These are phyloP conservation scores for Arthrobotrys sinensis DNA, from an alignment of 2,329 filamentous ascomycete genomes.

Conservation along the genomic window DNA sequence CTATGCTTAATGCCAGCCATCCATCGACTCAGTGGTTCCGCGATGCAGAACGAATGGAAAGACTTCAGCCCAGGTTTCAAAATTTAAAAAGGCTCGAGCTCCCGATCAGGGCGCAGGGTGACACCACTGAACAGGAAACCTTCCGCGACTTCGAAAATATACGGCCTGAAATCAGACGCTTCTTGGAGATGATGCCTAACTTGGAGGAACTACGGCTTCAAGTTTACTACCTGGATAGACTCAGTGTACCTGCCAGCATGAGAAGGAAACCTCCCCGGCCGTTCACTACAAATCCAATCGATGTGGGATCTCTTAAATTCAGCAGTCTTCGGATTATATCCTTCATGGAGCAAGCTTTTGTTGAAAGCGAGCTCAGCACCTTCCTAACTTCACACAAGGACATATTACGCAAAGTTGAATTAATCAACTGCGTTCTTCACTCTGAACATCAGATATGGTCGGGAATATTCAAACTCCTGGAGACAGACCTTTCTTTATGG, in stretches of 20 bases:
- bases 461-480: conserved; percentile 21
- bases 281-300: not conserved
- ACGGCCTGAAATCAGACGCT: not conserved
- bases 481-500: conserved; percentile 9
- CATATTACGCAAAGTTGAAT: conserved; percentile 6
- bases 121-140: not conserved
- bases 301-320: conserved; percentile 1
- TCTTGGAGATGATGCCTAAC: not conserved
- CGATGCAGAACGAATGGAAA: not conserved
- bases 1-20: not conserved
- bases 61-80: not conserved
- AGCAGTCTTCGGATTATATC: conserved; percentile 14
- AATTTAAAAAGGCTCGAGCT: not conserved
- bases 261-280: not conserved
- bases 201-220: not conserved
- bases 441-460: conserved; percentile 38
- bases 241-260: not conserved
- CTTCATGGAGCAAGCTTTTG: conserved; percentile 10
- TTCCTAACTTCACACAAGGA: conserved; percentile 19
- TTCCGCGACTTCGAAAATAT: not conserved
- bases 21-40: not conserved
- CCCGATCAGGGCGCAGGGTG: not conserved
- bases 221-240: not conserved
- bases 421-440: conserved; percentile 21
- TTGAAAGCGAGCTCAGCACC: conserved; percentile 7